Evolutionary conservation across 2,329 filamentous ascomycete genomes (phyloP), one percentile per base, ranked within the genome.

Genomic region (Blumeriella jaapii): DNA sequence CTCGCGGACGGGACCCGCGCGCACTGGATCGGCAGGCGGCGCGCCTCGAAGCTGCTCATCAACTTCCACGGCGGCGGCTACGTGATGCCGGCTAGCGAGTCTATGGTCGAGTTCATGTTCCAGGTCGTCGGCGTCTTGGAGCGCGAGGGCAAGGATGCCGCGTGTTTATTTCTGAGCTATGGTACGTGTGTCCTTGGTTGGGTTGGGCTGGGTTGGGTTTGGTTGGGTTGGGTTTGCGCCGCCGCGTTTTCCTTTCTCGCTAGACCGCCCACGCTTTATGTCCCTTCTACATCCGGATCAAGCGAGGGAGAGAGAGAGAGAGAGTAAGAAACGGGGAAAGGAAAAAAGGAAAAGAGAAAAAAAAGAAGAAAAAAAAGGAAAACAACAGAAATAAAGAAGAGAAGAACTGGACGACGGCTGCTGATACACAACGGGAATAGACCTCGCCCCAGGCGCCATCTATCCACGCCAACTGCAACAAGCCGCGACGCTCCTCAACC

Each of bases 1-100:
- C 41, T 56, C 2, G 39, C 41, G 27, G 57, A 60, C 31, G 64
- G 65, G 6, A 54, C 59, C 8, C 57, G 60, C 36, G 59, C 63
- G 0, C 60, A 65, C 42, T 68, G 65, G 65, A 50, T 69, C 3
- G 65, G 66, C 5, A 40, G 50, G 15, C 53, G 50, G 27, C 46
- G 43, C 9, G 52, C 59, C 0, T 52, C 60, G 27, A 63, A 63
- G 26, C 40, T 63, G 3, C 50, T 68, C 6, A 44, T 68, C 1
- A 68, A 63, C 45, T 62, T 63, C 34, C 64, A 69, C 42, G 65
- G 68, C 11, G 73, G 73, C 28, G 73, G 73, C 4, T 78, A 71
- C 47, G 62, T 62, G 2, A 38, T 71, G 6, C 60, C 70, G 2
- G 62, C 61, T 6, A 55, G 54, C 5, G 43, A 60, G 5, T 64